Evolutionary conservation across 139 green algal genomes (phyloP).

Genomic region (Microglena sp.): DNA sequence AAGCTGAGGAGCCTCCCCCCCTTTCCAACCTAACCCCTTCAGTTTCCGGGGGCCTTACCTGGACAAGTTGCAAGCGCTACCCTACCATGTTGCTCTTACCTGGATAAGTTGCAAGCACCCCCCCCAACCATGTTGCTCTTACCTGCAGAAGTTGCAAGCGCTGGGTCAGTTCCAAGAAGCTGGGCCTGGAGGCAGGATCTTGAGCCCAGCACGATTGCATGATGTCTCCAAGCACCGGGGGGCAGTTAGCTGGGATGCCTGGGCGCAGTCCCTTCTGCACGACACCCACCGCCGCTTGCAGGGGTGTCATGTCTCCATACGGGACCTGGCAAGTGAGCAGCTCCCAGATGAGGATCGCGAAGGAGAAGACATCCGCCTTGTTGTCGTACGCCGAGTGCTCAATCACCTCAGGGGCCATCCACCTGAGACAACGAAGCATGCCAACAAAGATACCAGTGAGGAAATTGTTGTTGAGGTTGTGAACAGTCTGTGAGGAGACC

Average conservation of each 20-base stretch:
- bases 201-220: constrained; percentile 77
- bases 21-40: no score
- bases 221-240: constrained; percentile 50
- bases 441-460: no score
- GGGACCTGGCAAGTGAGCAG: constrained; percentile 85
- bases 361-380: constrained; percentile 88
- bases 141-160: constrained; percentile 24
- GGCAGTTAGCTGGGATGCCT: constrained; percentile 55
- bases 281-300: constrained; percentile 83
- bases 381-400: constrained; percentile 91
- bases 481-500: no score
- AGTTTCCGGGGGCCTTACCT: no score
- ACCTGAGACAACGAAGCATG: constrained; percentile 57
- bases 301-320: constrained; percentile 89
- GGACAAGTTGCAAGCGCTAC: background rate
- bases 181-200: constrained; percentile 24
- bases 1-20: no score
- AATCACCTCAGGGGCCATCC: constrained; percentile 99
- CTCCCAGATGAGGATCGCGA: constrained; percentile 88
- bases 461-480: no score
- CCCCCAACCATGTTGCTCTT: background rate
- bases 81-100: background rate
- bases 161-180: constrained; percentile 52
- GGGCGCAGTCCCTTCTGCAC: constrained; percentile 94
- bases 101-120: background rate